Evolutionary conservation across 805 yeast species (phyloP).

Genomic region (Yarrowia porcina): DNA sequence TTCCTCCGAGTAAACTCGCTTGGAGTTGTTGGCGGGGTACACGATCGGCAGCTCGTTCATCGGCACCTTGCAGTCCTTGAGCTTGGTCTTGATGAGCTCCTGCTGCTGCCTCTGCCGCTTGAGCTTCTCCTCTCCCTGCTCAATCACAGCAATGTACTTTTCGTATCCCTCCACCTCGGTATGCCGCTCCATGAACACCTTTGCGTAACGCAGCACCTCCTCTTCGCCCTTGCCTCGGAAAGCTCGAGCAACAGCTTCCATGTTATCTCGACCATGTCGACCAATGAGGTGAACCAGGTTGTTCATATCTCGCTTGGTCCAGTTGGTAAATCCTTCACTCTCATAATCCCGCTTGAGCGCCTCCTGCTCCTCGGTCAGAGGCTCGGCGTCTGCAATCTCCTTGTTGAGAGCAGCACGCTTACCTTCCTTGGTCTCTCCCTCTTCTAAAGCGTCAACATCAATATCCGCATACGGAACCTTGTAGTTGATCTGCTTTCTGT

Average conservation of each 20-base stretch:
- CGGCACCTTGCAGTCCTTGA: slow-evolving; percentile 69
- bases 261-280: slow-evolving; percentile 76
- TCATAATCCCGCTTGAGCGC: slow-evolving; percentile 58
- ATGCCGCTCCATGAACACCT: slow-evolving; percentile 76
- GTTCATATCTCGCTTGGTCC: slow-evolving; percentile 86
- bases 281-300: slow-evolving; percentile 71
- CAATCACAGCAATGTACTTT: slow-evolving; percentile 73
- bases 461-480: slow-evolving; percentile 63
- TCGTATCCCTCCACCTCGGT: slow-evolving; percentile 86
- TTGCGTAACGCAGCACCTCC: slow-evolving; percentile 74
- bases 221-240: slow-evolving; percentile 77
- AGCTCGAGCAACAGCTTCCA: slow-evolving; percentile 68
- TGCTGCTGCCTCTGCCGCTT: slow-evolving; percentile 63
- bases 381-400: slow-evolving; percentile 72
- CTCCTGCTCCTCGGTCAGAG: slow-evolving; percentile 76
- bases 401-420: slow-evolving; percentile 59
- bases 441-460: slow-evolving; percentile 43
- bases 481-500: slow-evolving; percentile 63
- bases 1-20: slow-evolving; percentile 74
- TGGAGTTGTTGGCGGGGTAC: slow-evolving; percentile 67
- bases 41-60: slow-evolving; percentile 70
- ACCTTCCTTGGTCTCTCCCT: slow-evolving; percentile 45
- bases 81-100: slow-evolving; percentile 72
- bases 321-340: slow-evolving; percentile 67
- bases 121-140: slow-evolving; percentile 82